A percentile compares a stretch with the other conserved stretches of the same genome.
Conservation (phyloP, 257 asterid genomes). For the Cinchona pubescens region DNA sequence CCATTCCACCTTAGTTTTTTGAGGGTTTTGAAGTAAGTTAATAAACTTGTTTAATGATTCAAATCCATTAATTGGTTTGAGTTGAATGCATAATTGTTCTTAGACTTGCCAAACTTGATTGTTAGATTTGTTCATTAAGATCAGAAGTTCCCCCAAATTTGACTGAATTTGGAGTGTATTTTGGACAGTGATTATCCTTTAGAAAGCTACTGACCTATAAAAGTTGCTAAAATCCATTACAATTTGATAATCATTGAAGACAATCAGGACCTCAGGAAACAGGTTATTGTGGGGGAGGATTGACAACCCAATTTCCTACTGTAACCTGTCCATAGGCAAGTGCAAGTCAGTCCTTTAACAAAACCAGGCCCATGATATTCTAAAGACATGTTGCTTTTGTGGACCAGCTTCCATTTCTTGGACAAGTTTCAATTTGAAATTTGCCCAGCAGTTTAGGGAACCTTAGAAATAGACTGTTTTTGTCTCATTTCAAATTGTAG, state of each 20-base stretch:
- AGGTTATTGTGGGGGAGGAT: neutral
- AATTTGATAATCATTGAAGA: neutral
- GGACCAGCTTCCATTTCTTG: neutral
- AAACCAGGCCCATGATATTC: slow-evolving; percentile 14
- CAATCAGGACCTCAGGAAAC: neutral
- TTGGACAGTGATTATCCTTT: neutral
- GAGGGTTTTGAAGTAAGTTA: no score
- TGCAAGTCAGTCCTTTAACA: neutral
- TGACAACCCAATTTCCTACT: neutral
- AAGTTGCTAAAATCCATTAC: neutral
- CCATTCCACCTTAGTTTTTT: no score
- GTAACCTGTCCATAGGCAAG: neutral
- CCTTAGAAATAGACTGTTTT: neutral
- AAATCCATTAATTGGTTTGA: no score
- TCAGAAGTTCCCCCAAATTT: neutral
- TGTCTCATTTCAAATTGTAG: neutral
- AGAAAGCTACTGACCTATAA: neutral
- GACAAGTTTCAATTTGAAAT: neutral
- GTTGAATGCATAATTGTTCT: no score
- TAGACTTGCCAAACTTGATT: neutral
- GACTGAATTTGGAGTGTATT: neutral
- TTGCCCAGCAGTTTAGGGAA: neutral
- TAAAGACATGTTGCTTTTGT: neutral
- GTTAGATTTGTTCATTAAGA: neutral
- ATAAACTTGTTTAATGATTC: no score